Evolutionary conservation across 1,284 basidiomycete genomes (phyloP).

Genomic region (Caloboletus firmus): DNA sequence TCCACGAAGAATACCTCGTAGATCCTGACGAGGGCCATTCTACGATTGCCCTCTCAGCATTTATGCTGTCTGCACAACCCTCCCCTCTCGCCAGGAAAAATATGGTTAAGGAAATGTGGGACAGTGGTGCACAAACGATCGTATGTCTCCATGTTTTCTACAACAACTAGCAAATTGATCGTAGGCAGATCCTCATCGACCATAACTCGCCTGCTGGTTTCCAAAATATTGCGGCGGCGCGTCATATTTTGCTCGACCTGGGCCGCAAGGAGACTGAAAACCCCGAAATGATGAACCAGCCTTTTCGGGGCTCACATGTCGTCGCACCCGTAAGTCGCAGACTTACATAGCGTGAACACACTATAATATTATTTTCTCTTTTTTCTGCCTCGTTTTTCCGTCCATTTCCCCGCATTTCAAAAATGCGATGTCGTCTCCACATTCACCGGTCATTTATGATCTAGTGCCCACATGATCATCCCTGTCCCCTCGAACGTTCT

Average conservation of each 20-base stretch:
- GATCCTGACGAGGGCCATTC: constrained; percentile 42
- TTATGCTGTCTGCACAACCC: constrained; percentile 74
- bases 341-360: background rate
- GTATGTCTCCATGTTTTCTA: constrained; percentile 43
- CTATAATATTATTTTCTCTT: constrained; percentile 7
- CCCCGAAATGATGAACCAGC: constrained; percentile 37
- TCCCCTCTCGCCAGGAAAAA: constrained; percentile 62
- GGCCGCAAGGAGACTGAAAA: constrained; percentile 60
- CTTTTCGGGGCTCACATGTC: constrained; percentile 67
- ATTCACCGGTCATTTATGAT: constrained; percentile 18
- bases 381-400: constrained; percentile 9
- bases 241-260: constrained; percentile 73
- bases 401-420: constrained; percentile 19
- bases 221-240: constrained; percentile 78
- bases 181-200: constrained; percentile 78
- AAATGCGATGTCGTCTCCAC: constrained; percentile 11
- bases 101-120: constrained; percentile 84
- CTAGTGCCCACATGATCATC: constrained; percentile 89
- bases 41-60: constrained; percentile 82
- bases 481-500: constrained; percentile 72
- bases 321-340: constrained; percentile 69
- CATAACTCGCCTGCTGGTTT: constrained; percentile 80
- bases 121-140: constrained; percentile 80
- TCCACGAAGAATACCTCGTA: constrained; percentile 48
- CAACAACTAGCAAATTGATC: constrained; percentile 12